Evolutionary conservation across 495 filamentous ascomycete genomes (phyloP).

Genomic region (Astrocystis sublimbata): DNA sequence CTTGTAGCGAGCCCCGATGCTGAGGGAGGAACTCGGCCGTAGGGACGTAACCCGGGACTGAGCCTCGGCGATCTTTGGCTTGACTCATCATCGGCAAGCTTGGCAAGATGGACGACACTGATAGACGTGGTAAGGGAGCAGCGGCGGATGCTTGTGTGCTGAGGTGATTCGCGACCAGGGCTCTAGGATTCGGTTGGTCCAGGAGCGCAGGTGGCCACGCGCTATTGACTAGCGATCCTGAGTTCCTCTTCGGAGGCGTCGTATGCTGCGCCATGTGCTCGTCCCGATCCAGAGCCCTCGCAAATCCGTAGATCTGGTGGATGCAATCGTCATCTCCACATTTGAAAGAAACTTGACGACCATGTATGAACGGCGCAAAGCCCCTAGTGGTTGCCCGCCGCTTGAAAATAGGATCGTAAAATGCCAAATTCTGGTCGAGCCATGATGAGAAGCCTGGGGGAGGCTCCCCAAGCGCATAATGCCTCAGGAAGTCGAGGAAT

Average conservation of each 20-base stretch:
- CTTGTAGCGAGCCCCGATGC: constrained; percentile 40
- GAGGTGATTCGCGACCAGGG: constrained; percentile 30
- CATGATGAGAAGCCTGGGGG: constrained; percentile 47
- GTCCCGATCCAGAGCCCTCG: constrained; percentile 46
- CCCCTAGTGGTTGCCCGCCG: constrained; percentile 43
- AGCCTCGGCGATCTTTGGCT: constrained; percentile 45
- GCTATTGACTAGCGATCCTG: constrained; percentile 43
- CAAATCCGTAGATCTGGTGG: constrained; percentile 54
- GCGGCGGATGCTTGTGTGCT: constrained; percentile 29
- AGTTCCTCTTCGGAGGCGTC: constrained; percentile 42
- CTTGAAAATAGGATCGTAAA: constrained; percentile 48
- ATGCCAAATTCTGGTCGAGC: constrained; percentile 47
- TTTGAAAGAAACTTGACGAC: constrained; percentile 46
- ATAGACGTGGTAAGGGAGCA: constrained; percentile 42
- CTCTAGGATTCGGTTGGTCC: constrained; percentile 37
- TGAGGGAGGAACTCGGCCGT: constrained; percentile 40
- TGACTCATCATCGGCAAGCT: constrained; percentile 39
- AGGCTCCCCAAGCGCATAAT: constrained; percentile 38
- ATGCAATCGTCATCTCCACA: constrained; percentile 53
- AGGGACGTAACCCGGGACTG: constrained; percentile 45
- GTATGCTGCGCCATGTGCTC: constrained; percentile 48
- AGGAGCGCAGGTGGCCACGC: constrained; percentile 40
- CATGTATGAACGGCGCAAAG: constrained; percentile 41
- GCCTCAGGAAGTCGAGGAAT: constrained; percentile 44
- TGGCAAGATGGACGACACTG: constrained; percentile 39